phyloP scores from a whole-genome alignment of 2,329 filamentous ascomycete genomes.

The Beauveria asiatica region DNA sequence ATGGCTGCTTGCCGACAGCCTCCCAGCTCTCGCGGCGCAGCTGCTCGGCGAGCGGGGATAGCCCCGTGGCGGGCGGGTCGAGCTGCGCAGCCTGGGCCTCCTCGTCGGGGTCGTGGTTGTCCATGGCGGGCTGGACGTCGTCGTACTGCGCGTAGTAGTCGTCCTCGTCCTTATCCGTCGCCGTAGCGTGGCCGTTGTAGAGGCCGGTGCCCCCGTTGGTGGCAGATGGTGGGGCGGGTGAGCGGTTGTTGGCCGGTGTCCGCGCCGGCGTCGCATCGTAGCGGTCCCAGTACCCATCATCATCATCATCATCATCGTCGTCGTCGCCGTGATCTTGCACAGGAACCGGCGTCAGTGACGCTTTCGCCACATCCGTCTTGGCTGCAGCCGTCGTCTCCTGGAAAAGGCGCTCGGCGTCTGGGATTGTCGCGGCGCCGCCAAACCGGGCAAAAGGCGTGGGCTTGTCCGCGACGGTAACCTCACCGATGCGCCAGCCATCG shows the following conservation, averaged over 20 bases:
- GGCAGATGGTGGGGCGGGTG: constrained; percentile 46
- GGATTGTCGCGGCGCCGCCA: constrained; percentile 41
- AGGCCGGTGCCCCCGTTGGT: constrained; percentile 15
- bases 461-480: constrained; percentile 54
- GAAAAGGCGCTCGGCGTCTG: constrained; percentile 53
- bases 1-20: constrained; percentile 9
- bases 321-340: constrained; percentile 19
- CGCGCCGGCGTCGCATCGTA: constrained; percentile 64
- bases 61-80: constrained; percentile 29
- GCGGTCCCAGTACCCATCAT: constrained; percentile 72
- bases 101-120: constrained; percentile 74
- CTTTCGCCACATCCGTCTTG: constrained; percentile 11
- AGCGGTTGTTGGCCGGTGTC: constrained; percentile 54
- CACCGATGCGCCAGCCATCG: constrained; percentile 64
- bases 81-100: constrained; percentile 30
- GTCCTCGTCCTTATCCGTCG: constrained; percentile 44
- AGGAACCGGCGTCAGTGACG: constrained; percentile 4
- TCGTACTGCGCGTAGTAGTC: constrained; percentile 73
- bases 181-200: constrained; percentile 18
- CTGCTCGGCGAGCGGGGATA: constrained; percentile 10
- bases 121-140: constrained; percentile 70
- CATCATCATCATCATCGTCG: constrained; percentile 63
- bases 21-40: constrained; percentile 18
- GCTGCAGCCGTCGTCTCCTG: constrained; percentile 21
- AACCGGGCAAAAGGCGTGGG: constrained; percentile 43